Base-by-base conservation (phyloP, 2,329 filamentous ascomycete genomes). In the Rugonectria rugulosa region DNA sequence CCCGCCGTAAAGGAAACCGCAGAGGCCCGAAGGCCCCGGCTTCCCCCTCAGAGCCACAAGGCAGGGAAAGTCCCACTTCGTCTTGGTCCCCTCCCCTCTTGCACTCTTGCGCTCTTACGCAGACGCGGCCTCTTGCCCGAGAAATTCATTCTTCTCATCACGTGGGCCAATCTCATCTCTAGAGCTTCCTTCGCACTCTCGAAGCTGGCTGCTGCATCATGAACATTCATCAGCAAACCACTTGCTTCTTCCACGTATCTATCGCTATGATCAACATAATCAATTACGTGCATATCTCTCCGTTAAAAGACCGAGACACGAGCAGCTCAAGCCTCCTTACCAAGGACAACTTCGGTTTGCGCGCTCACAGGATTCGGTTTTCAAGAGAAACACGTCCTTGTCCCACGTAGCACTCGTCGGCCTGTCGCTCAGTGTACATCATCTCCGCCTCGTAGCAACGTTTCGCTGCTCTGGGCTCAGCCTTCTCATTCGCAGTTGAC, bases 61-160 rank as follows among this genome's bases (percentile, higher is more conserved):
- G 38, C 38, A 44, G 31, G 40, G 48, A 38, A 29, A 21, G 27
- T 42, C 47, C 11, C 6, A 6, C 29, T 14, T 14, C 47, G 37
- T 38, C 34, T 20, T 24, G 10, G 36, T 40, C 36, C 36, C 38
- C 17, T 26, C 38, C 51, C 57, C 14, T 54, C 41, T 43, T 56
- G 43, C 47, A 37, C 53, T 45, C 38, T n/a, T n/a, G n/a, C n/a
- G n/a, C n/a, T n/a, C n/a, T n/a, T n/a, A n/a, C 29, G 57, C 50
- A 62, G 45, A 64, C 63, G 63, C 63, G 63, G 61, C 63, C 63
- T 66, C 57, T 49, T 45, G 42, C 23, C 37, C 36, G 29, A 17
- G 23, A 20, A 66, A 63, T 64, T 53, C 59, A 53, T 36, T 57
- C 59, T 45, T 52, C 52, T 58, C 59, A 53, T 58, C 59, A 53